Evolutionary conservation across 352 stramenopile species (phyloP).

Genomic region (Pythium oligandrum): DNA sequence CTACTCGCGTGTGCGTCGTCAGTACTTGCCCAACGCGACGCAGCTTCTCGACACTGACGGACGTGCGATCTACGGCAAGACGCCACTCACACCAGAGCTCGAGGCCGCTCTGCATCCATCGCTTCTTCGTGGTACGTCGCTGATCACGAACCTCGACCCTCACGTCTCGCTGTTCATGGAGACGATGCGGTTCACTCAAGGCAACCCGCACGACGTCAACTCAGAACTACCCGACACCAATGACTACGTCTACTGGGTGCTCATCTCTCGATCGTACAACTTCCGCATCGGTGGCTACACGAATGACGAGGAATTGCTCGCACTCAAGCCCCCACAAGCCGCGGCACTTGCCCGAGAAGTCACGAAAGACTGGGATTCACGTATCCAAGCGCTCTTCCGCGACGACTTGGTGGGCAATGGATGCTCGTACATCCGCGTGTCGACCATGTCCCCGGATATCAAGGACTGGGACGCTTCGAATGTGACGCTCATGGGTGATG

Average conservation of each 20-base stretch:
- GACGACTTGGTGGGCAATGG: slow-evolving; percentile 33
- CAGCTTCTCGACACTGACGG: slow-evolving; percentile 58
- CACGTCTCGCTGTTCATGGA: slow-evolving; percentile 61
- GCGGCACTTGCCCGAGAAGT: slow-evolving; percentile 45
- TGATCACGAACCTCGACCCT: slow-evolving; percentile 35
- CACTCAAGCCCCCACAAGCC: slow-evolving; percentile 36
- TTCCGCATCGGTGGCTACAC: slow-evolving; percentile 31
- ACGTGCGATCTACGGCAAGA: slow-evolving; percentile 68
- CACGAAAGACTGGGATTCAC: slow-evolving; percentile 42
- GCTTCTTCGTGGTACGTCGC: slow-evolving; percentile 25
- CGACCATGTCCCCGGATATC: slow-evolving; percentile 50
- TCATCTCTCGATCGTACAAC: slow-evolving; percentile 37
- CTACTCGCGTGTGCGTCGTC: slow-evolving; percentile 47
- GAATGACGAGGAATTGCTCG: slow-evolving; percentile 33
- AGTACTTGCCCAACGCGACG: slow-evolving; percentile 41
- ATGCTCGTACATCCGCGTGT: slow-evolving; percentile 56
- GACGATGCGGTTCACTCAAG: slow-evolving; percentile 27
- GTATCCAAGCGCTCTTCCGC: slow-evolving; percentile 37
- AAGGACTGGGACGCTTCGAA: slow-evolving; percentile 31
- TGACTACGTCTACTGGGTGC: slow-evolving; percentile 61
- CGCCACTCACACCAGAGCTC: slow-evolving; percentile 39
- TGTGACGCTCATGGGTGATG: slow-evolving; percentile 56
- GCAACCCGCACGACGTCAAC: slow-evolving; percentile 27
- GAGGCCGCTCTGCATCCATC: slow-evolving; percentile 28
- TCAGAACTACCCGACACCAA: slow-evolving; percentile 25